Evolutionary conservation across 805 yeast species (phyloP).

Genomic region (Kodamaea neixiangensis): DNA sequence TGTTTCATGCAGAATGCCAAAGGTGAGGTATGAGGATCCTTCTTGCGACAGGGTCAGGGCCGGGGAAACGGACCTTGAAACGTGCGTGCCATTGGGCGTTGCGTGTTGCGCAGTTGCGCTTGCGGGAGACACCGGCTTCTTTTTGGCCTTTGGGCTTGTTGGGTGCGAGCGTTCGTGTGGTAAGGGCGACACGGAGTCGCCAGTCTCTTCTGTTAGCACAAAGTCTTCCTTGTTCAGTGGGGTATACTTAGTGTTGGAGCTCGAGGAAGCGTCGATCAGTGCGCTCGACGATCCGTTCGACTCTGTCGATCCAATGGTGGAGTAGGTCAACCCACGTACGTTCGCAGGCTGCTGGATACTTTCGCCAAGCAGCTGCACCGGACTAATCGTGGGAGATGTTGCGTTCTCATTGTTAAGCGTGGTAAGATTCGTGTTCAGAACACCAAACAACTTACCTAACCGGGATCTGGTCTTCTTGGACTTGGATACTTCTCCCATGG

Average conservation of each 20-base stretch:
- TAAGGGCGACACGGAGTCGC: conserved; percentile 15
- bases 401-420: conserved; percentile 6
- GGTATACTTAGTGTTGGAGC: background rate
- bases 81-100: conserved; percentile 6
- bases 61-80: conserved; percentile 10
- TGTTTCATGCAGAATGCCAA: conserved; percentile 12
- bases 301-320: background rate
- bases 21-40: conserved; percentile 6
- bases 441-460: conserved; percentile 29
- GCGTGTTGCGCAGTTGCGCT: background rate
- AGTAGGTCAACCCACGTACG: background rate
- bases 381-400: background rate
- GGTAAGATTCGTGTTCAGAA: conserved; percentile 20
- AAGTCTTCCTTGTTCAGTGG: conserved; percentile 1
- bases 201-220: conserved; percentile 5
- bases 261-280: background rate
- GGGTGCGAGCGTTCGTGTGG: conserved; percentile 9
- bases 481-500: conserved; percentile 23
- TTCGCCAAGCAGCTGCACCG: background rate
- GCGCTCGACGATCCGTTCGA: background rate
- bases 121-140: conserved; percentile 5
- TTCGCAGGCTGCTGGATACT: background rate
- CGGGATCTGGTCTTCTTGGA: conserved; percentile 23
- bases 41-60: conserved; percentile 12
- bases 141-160: background rate